Conservation (phyloP, 495 filamentous ascomycete genomes). For the Aspergillus ostianus region DNA sequence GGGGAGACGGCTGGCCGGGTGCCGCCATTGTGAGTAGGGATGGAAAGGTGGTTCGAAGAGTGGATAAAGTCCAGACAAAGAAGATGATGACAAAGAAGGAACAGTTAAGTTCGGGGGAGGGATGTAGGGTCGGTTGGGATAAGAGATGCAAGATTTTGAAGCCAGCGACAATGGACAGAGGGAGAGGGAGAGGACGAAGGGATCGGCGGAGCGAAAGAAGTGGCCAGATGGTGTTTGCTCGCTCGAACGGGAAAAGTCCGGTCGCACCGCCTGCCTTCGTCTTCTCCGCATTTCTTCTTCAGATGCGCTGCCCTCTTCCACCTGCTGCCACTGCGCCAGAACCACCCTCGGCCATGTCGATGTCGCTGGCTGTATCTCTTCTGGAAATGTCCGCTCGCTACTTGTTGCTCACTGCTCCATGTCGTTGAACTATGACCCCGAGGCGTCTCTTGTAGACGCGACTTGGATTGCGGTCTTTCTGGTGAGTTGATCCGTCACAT, state of each 20-base stretch:
- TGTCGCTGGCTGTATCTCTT: not conserved
- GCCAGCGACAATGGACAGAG: not conserved
- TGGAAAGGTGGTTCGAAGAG: not conserved
- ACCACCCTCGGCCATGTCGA: not conserved
- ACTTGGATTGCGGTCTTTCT: slow-evolving; percentile 38
- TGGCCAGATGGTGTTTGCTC: slow-evolving; percentile 40
- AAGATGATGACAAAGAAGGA: slow-evolving; percentile 1
- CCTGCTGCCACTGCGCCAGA: not conserved
- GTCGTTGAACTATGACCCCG: slow-evolving; percentile 35
- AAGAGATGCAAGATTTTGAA: too few relatives aligned
- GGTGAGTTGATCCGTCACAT: slow-evolving; percentile 22
- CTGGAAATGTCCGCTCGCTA: not conserved
- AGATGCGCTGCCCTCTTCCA: not conserved
- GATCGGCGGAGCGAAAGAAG: slow-evolving; percentile 20
- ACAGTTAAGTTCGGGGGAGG: not conserved
- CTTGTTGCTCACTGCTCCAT: slow-evolving; percentile 20
- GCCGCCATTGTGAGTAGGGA: slow-evolving; percentile 40
- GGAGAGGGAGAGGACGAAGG: not conserved
- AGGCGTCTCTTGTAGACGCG: slow-evolving; percentile 30
- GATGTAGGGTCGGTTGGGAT: too few relatives aligned
- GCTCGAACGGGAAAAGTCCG: not conserved
- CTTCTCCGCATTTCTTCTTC: slow-evolving; percentile 3
- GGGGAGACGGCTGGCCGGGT: slow-evolving; percentile 70
- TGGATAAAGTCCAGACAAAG: not conserved
- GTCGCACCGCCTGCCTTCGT: slow-evolving; percentile 18